Evolutionary conservation across 495 filamentous ascomycete genomes (phyloP).

Genomic region (Neurospora terricola): DNA sequence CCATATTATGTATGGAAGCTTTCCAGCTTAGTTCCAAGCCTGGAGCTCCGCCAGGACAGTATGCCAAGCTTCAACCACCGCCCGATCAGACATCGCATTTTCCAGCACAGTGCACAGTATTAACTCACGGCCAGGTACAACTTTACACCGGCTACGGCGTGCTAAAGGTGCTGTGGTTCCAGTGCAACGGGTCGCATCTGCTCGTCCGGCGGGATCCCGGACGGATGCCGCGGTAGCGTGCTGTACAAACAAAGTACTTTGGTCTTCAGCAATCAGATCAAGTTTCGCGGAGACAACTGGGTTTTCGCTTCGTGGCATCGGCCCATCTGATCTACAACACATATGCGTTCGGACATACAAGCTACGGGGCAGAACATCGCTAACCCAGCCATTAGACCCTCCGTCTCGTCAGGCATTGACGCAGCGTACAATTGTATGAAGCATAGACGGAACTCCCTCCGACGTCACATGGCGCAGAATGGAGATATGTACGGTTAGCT

Average conservation of each 20-base stretch:
- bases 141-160: not conserved
- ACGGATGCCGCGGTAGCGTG: not conserved
- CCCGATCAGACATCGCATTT: not conserved
- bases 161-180: not conserved
- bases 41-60: not conserved
- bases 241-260: not conserved
- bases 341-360: not conserved
- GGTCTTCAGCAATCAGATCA: not conserved
- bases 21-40: not conserved
- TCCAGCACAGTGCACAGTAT: not conserved
- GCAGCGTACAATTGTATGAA: not conserved
- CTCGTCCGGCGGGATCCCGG: not conserved
- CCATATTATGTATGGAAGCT: not conserved
- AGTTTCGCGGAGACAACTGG: not conserved
- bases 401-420: not conserved
- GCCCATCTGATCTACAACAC: not conserved
- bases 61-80: not conserved
- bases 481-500: not conserved
- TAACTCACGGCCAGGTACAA: not conserved
- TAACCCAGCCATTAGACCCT: not conserved
- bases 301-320: not conserved
- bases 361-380: not conserved
- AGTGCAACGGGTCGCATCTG: not conserved
- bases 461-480: not conserved
- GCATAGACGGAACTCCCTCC: not conserved